These are phyloP conservation scores for Ustilaginoidea virens DNA, from an alignment of 2,329 filamentous ascomycete species.

Conservation along the genomic window DNA sequence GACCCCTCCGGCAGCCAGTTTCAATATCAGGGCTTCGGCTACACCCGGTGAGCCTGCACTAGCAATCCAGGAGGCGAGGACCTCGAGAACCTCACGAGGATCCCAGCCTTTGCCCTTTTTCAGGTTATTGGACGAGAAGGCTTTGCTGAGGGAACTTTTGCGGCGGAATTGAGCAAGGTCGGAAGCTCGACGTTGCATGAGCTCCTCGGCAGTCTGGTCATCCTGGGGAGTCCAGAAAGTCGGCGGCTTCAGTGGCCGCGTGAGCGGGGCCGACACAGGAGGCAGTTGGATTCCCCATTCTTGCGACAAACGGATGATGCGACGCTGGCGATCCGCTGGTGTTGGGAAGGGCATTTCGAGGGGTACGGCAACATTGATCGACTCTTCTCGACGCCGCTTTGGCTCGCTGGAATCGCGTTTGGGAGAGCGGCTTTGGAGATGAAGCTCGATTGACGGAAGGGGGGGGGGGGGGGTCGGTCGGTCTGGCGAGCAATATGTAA, in stretches of 20 bases:
- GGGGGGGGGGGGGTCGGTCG: too few species aligned
- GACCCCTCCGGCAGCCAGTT: conserved; percentile 32
- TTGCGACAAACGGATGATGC: conserved; percentile 33
- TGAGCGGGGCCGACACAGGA: conserved; percentile 21
- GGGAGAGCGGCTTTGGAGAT: too few species aligned
- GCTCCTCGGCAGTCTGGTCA: conserved; percentile 35
- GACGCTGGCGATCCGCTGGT: conserved; percentile 24
- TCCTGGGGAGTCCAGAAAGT: conserved; percentile 31
- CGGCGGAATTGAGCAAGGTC: conserved; percentile 20
- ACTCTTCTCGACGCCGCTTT: too few species aligned
- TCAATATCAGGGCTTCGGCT: conserved; percentile 37
- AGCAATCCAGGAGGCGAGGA: conserved; percentile 31
- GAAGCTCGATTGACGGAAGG: too few species aligned
- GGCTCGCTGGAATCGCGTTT: too few species aligned
- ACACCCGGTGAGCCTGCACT: conserved; percentile 35
- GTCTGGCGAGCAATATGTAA: too few species aligned
- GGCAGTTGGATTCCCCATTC: conserved; percentile 33
- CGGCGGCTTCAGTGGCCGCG: conserved; percentile 25
- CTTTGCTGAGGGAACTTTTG: conserved; percentile 23
- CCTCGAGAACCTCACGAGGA: conserved; percentile 35
- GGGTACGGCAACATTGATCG: neutral
- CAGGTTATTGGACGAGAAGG: conserved; percentile 21
- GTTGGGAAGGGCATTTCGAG: conserved; percentile 15
- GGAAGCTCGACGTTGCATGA: conserved; percentile 30
- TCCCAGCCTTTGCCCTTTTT: conserved; percentile 36